Conservation (phyloP, 106 monocot species). For the Amphibolis antarctica region DNA sequence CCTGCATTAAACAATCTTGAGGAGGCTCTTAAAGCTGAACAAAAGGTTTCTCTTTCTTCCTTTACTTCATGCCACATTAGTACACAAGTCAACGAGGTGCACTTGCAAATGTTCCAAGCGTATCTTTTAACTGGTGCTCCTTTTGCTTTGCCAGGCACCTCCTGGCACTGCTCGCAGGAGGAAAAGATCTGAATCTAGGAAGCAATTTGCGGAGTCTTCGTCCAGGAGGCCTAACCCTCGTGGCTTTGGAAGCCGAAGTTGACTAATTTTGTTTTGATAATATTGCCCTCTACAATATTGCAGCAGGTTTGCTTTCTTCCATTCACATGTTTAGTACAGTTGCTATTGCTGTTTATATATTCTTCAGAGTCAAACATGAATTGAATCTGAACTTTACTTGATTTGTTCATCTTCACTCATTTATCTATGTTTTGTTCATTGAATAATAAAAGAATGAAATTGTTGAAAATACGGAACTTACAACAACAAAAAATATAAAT, state of each 20-base stretch:
- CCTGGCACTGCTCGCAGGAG: conserved; percentile 85
- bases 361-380: no score
- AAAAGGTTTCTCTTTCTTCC: conserved; percentile 40
- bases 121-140: background rate
- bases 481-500: no score
- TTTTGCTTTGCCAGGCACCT: conserved; percentile 39
- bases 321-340: background rate
- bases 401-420: no score
- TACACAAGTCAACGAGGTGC: background rate
- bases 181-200: conserved; percentile 51
- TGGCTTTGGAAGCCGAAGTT: conserved; percentile 52
- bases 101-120: background rate
- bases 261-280: background rate
- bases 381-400: no score
- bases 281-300: background rate
- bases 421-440: no score
- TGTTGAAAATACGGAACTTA: no score
- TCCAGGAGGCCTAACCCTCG: conserved; percentile 46
- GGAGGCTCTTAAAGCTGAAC: conserved; percentile 69
- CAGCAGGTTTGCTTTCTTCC: conserved; percentile 3
- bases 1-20: conserved; percentile 75
- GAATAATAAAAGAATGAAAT: no score
- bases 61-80: background rate
- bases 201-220: conserved; percentile 41
- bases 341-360: no score